Evolutionary conservation across 805 yeast species (phyloP).

Genomic region (Cyberlindnera xylosilytica): DNA sequence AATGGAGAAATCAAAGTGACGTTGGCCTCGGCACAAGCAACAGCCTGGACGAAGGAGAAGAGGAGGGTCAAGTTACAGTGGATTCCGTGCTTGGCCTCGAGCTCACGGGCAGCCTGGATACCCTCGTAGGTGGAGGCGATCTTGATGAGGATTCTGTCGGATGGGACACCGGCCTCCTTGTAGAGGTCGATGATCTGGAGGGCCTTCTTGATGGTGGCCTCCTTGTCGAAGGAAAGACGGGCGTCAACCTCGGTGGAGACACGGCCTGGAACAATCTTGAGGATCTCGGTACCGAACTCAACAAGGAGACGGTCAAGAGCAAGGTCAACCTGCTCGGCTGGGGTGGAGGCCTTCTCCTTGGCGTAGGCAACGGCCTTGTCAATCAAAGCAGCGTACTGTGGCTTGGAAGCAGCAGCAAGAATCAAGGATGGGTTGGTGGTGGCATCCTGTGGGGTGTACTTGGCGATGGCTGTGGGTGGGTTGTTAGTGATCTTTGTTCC

Average conservation of each 20-base stretch:
- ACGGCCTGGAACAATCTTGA: conserved; percentile 96
- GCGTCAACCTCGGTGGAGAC: conserved; percentile 99
- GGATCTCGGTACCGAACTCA: conserved; percentile 92
- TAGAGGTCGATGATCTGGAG: conserved; percentile 84
- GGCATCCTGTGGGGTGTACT: conserved; percentile 98
- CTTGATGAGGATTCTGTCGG: conserved; percentile 92
- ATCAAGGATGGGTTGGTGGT: conserved; percentile 98
- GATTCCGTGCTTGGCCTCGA: conserved; percentile 85
- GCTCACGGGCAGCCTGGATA: conserved; percentile 95
- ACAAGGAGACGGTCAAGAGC: conserved; percentile 93
- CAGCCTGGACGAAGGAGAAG: conserved; percentile 96
- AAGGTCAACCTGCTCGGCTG: conserved; percentile 63
- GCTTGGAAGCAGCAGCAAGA: conserved; percentile 89
- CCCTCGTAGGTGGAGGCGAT: conserved; percentile 99
- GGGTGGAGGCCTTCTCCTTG: conserved; percentile 48
- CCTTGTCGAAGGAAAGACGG: conserved; percentile 92
- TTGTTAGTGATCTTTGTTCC: conserved; percentile 3
- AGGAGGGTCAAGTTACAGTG: conserved; percentile 94
- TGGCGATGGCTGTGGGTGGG: conserved; percentile 62
- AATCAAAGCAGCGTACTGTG: conserved; percentile 83
- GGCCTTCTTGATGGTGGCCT: conserved; percentile 92
- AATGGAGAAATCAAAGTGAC: conserved; percentile 97
- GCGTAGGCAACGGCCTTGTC: conserved; percentile 90
- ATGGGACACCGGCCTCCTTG: conserved; percentile 77
- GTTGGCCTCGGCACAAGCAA: conserved; percentile 97